Evolutionary conservation across 139 green algal genomes (phyloP).

Genomic region (Volvox reticuliferus): DNA sequence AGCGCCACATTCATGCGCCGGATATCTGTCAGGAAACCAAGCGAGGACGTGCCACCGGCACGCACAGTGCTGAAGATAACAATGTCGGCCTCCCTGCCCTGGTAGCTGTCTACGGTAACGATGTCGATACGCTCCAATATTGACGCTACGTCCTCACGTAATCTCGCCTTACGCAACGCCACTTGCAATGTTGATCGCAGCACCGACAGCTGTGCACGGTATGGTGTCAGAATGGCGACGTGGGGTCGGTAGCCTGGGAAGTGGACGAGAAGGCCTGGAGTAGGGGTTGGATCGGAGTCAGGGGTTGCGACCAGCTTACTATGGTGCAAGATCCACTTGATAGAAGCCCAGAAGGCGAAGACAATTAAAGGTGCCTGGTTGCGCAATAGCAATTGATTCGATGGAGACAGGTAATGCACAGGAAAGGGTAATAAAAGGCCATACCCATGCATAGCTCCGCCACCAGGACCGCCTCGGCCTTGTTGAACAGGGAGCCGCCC

Average conservation of each 20-base stretch:
- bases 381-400: no score
- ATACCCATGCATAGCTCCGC: conserved; percentile 56
- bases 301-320: no score
- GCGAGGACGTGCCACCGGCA: conserved; percentile 3
- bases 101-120: conserved; percentile 77
- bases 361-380: no score
- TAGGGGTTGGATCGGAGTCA: no score
- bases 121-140: conserved; percentile 53
- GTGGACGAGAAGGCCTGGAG: not conserved
- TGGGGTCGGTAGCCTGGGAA: conserved; percentile 46
- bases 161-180: not conserved
- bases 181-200: conserved; percentile 52
- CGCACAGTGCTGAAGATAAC: conserved; percentile 80
- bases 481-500: conserved; percentile 64
- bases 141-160: no score
- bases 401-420: no score
- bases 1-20: conserved; percentile 85
- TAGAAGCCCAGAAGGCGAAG: no score
- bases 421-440: not conserved
- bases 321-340: no score
- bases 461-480: conserved; percentile 74
- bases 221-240: conserved; percentile 73
- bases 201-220: conserved; percentile 68
- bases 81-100: conserved; percentile 79
- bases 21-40: conserved; percentile 81